Conservation (phyloP, 1,139 yeast species). For the Groenewaldozyma sp. region DNA sequence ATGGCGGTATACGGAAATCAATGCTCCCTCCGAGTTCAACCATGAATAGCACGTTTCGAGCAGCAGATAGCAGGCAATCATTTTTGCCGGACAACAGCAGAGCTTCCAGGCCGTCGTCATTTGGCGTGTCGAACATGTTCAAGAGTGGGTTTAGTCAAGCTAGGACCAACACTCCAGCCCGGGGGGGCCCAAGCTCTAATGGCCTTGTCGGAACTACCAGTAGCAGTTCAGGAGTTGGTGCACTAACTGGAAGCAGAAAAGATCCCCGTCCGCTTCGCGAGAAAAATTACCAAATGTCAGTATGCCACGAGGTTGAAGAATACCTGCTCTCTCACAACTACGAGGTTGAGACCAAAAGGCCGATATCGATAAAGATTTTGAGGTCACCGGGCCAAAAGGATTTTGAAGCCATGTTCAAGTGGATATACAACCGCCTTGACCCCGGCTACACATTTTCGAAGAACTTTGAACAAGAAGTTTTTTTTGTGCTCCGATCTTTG, state of each 20-base stretch:
- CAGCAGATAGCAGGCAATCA: constrained; percentile 1
- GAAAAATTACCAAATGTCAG: constrained; percentile 58
- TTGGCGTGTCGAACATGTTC: not conserved
- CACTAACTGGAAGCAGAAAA: constrained; percentile 10
- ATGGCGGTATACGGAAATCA: not conserved
- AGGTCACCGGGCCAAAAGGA: constrained; percentile 83
- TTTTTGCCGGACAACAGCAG: not conserved
- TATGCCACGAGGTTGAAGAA: constrained; percentile 38
- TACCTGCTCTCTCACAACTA: constrained; percentile 56
- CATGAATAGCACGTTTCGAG: not conserved
- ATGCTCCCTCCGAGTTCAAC: not conserved
- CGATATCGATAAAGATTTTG: constrained; percentile 56
- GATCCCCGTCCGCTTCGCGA: constrained; percentile 80
- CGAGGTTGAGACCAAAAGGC: constrained; percentile 65
- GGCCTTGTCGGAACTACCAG: not conserved
- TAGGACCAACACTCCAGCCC: not conserved
- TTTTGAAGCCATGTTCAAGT: constrained; percentile 68
- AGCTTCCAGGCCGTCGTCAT: constrained; percentile 1
- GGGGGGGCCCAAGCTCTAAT: not conserved
- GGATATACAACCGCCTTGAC: constrained; percentile 66
- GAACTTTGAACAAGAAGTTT: constrained; percentile 69
- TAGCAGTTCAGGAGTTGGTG: not conserved
- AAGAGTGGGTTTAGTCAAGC: not conserved
- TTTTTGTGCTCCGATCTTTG: constrained; percentile 51
- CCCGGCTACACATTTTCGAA: constrained; percentile 67